Conservation (phyloP, 805 yeast species). For the Zygotorulaspora chibaensis region DNA sequence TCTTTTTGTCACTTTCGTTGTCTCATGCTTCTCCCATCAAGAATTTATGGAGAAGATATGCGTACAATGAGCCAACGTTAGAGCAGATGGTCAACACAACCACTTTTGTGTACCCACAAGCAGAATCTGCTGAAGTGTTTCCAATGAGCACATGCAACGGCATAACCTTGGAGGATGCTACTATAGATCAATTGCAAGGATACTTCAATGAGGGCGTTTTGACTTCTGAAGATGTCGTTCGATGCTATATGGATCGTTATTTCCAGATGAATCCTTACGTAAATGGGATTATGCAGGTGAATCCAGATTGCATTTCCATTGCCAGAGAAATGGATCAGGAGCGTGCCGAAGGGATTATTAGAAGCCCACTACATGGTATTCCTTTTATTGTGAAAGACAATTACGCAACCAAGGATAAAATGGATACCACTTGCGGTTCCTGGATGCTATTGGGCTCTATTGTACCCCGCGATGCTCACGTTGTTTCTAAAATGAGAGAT, state of each 20-base stretch:
- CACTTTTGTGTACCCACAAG: conserved; percentile 12
- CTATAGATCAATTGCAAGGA: conserved; percentile 30
- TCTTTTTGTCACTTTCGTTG: not conserved
- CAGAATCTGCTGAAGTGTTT: conserved; percentile 11
- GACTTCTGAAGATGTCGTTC: conserved; percentile 23
- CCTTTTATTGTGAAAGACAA: conserved; percentile 33
- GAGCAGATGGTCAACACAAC: conserved; percentile 11
- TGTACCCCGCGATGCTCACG: conserved; percentile 32
- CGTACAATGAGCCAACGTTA: not conserved
- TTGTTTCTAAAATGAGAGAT: conserved; percentile 26
- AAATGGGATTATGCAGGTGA: conserved; percentile 23
- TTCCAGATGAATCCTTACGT: conserved; percentile 26
- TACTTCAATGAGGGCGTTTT: conserved; percentile 22
- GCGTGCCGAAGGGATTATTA: conserved; percentile 20
- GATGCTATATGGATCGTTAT: conserved; percentile 26
- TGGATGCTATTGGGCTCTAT: conserved; percentile 25
- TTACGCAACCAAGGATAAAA: conserved; percentile 29
- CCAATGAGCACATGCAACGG: conserved; percentile 27
- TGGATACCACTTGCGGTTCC: conserved; percentile 29
- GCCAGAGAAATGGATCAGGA: conserved; percentile 26
- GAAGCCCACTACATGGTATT: conserved; percentile 32
- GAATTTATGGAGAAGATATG: not conserved
- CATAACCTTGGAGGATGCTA: conserved; percentile 30
- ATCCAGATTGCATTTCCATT: conserved; percentile 28
- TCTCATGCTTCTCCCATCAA: conserved; percentile 1